Percentiles rank a stretch among this genome's conserved stretches.
Evolutionary conservation across 768 basidiomycete genomes (phyloP).

Genomic region (Mycena galopus): DNA sequence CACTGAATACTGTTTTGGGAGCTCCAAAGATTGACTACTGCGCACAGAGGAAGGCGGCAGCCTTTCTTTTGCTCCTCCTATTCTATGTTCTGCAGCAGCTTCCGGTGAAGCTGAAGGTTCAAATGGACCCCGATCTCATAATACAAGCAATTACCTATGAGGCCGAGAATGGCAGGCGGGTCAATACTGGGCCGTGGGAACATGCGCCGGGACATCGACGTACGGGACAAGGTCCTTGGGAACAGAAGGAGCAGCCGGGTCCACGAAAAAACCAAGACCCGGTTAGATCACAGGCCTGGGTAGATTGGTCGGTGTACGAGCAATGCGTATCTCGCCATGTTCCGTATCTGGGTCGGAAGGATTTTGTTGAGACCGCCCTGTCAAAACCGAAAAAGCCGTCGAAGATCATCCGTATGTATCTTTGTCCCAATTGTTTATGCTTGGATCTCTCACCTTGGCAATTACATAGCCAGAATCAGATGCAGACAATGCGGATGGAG

Average conservation of each 20-base stretch:
- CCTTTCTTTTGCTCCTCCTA: background rate
- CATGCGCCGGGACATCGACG: constrained; percentile 11
- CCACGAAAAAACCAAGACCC: background rate
- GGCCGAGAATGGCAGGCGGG: background rate
- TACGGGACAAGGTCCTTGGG: background rate
- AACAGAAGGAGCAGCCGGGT: background rate
- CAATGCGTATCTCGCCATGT: background rate
- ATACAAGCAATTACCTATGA: background rate
- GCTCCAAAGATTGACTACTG: background rate
- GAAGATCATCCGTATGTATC: background rate
- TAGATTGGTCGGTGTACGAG: background rate
- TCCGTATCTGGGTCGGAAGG: background rate
- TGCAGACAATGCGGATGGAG: background rate
- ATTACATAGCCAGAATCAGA: background rate
- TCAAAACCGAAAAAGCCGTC: background rate
- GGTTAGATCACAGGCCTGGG: background rate
- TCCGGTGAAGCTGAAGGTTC: background rate
- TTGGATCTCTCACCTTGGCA: background rate
- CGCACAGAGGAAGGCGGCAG: background rate
- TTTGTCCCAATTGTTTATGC: background rate
- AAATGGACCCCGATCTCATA: constrained; percentile 18
- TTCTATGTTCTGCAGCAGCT: constrained; percentile 13
- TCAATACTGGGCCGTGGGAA: constrained; percentile 9
- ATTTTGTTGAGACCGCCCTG: background rate
- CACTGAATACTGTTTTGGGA: too few relatives aligned